Conservation (phyloP, 371 early-diverging fungal species). For the Mortierella sp. region DNA sequence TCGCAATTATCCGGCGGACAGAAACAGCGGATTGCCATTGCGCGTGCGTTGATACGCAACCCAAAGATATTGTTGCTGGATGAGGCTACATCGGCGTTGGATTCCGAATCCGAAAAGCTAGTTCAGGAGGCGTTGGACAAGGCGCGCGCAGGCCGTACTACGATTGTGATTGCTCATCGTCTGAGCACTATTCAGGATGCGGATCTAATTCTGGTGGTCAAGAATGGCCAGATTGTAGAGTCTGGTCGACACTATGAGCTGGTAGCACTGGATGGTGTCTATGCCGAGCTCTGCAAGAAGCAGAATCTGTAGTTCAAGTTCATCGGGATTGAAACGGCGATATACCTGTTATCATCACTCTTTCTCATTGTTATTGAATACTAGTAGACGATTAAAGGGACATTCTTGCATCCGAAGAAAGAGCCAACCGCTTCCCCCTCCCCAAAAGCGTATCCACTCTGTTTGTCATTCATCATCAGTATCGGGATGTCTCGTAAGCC, state of each 20-base stretch:
- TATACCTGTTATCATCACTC: no score
- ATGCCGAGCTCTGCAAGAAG: constrained; percentile 38
- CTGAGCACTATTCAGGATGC: constrained; percentile 76
- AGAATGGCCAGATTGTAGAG: constrained; percentile 81
- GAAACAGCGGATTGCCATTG: constrained; percentile 78
- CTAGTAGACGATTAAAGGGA: no score
- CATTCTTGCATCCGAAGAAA: no score
- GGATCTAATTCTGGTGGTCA: constrained; percentile 77
- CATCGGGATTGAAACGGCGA: no score
- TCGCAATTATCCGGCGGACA: constrained; percentile 86
- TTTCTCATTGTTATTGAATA: no score
- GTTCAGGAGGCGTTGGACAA: constrained; percentile 87
- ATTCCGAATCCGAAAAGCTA: constrained; percentile 85
- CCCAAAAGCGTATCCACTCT: no score
- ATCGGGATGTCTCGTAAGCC: no score
- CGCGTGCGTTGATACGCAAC: constrained; percentile 76
- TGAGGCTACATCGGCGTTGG: constrained; percentile 95
- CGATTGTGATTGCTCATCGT: constrained; percentile 74
- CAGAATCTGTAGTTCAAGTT: constrained; percentile 28
- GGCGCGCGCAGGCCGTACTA: constrained; percentile 70
- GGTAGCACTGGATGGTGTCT: constrained; percentile 51
- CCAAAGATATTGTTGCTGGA: constrained; percentile 89
- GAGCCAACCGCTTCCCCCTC: no score
- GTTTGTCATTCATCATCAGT: no score
- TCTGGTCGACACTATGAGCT: constrained; percentile 82